Evolutionary conservation across 306 rosid genomes (phyloP), one percentile per base, ranked within the genome.

Genomic region (Carpinus fangiana): DNA sequence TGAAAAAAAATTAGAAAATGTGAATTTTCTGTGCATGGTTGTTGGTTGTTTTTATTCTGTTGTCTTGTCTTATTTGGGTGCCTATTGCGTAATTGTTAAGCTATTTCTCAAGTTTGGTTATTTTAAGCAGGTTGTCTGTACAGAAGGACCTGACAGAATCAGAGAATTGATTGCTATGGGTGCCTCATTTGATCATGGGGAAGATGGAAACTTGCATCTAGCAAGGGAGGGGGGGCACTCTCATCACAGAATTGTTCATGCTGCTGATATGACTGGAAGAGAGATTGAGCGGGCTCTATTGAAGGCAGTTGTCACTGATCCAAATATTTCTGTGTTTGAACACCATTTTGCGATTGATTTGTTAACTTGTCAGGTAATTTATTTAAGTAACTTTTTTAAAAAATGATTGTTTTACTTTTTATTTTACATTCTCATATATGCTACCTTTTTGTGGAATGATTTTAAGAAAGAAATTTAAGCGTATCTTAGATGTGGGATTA

Each of bases 101-200:
- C 45, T 4, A 34, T 76, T 70, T 55, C 51, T 81, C 21, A 73
- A 72, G 48, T 67, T 82, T 46, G 61, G 55, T 68, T 81, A 20
- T 86, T 68, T 84, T 81, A 50, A 84, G 16, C 86, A 95, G 98
- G 93, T 95, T 87, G 98, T 95, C 12, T 95, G 98, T 84, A 91
- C 95, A n/a, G 98, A 95, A 87, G 98, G 98, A 56, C 98, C 98
- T 4, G 97, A 92, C 51, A 87, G 98, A 90, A 89, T 95, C 51
- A 90, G 86, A 80, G 98, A 95, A 87, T 79, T 95, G 77, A 93
- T 95, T 81, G 89, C 96, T 52, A 95, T 95, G 90, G 98, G 98
- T 1, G 90, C 97, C 45, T 95, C 98, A 23, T 95, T 95, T 73
- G 98, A 95, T 86, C 93, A 91, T 16, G 89, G 93, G 70, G 97